Evolutionary conservation across 495 filamentous ascomycete genomes (phyloP), one percentile per base, ranked within the genome.

Genomic region (Penicillium roqueforti): DNA sequence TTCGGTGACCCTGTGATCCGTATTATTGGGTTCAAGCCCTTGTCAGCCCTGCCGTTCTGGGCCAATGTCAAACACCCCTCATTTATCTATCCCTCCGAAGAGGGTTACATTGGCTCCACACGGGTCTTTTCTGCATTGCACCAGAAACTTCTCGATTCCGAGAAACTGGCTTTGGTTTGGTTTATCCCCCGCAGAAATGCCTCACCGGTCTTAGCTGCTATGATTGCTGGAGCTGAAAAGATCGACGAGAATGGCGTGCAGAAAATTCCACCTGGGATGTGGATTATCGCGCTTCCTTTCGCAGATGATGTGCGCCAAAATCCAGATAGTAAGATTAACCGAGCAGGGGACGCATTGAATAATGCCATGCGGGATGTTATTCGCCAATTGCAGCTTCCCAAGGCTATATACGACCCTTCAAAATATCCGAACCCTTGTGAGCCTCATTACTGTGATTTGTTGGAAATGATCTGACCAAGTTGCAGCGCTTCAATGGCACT

Each of bases 71-170:
- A 87, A 65, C 89, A 89, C 46, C 87, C 91, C 6, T 87, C 83
- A 13, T 97, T 96, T 74, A 89, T 97, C 58, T 99, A 96, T 68
- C 93, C 95, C 1, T 91, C 88, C 14, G 95, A 99, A 64, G 85
- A 90, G 51, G 85, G 89, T 49, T 95, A 83, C 55, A 77, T 97
- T 23, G 95, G 95, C 20, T 96, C 90, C 1, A 92, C 91, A 1
- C 84, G 95, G 4, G 91, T 95, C 4, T 99, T 97, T 63, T 83
- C 92, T 3, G 91, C 95, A 0, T 71, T 99, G 18, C 90, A 92
- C 69, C 86, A 91, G 58, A 97, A 92, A 61, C 80, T 99, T 3
- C 71, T 91, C 1, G 80, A 83, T 22, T 80, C 84, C 41, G 68
- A 89, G 31, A 96, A 91, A 58, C 80, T 95, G 53, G 93, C 80